Evolutionary conservation across 768 basidiomycete species (phyloP), one percentile per base, ranked within the genome.

Genomic region (Astraeus odoratus): DNA sequence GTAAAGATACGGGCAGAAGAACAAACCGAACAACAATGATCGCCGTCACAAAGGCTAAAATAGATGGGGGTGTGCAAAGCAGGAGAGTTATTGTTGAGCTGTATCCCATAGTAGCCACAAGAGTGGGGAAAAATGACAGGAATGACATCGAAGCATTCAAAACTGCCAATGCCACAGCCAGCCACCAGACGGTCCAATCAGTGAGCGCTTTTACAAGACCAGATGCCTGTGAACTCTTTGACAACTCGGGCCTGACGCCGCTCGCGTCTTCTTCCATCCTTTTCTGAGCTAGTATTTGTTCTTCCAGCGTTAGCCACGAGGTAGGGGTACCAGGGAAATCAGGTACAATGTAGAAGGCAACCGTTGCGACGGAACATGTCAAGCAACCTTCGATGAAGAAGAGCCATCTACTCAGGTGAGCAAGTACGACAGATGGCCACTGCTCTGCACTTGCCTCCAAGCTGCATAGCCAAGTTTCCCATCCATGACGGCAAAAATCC

Each of bases 111-210:
- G 87, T 91, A n/a, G 72, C 75, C 33, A 76, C 77, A 44, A 91
- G 65, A 0, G 86, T 86, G 9, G 83, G 86, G 67, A 89, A 89
- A 61, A 80, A 87, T 13, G 78, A 81, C 56, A 83, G 83, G 70
- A 89, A 89, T 12, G 77, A 80, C 26, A 86, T 57, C 9, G 81
- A 76, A 22, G 80, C 61, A 27, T 15, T 5, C 63, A 79, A 71
- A 49, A 75, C 74, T 16, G 74, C 76, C 37, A 85, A 59, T 2
- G 81, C 72, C 23, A 86, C 48, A 9, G 83, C 75, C 38, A 93
- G 68, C 76, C 77, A 84, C 83, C 86, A 91, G 27, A 91, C 81
- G 61, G 80, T 84, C 82, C 80, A 80, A 57, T 91, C 87, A 19
- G 67, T 70, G 44, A 86, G 24, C 15, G 84, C 81, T 53, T 81